These are phyloP conservation scores for Piromyces sp. DNA, from an alignment of 192 early-diverging fungal genomes.

Conservation along the genomic window DNA sequence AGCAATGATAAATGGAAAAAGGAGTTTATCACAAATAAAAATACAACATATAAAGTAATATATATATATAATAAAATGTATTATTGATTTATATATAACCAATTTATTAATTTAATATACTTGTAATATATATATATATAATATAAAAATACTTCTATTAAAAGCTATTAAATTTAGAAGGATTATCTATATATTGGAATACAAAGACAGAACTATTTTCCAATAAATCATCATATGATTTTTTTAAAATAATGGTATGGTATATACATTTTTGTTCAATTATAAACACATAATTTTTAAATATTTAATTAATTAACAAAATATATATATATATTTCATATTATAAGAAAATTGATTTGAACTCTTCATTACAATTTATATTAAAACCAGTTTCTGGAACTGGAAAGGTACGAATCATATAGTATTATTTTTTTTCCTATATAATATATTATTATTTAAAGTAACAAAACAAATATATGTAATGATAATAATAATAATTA, in stretches of 20 bases:
- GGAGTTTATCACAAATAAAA: conserved; percentile 59
- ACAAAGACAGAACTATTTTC: conserved; percentile 48
- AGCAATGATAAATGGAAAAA: conserved; percentile 71
- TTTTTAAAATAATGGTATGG: conserved; percentile 28
- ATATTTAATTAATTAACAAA: too few species aligned
- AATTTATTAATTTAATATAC: too few species aligned
- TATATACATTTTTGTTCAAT: too few species aligned
- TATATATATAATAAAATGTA: too few species aligned
- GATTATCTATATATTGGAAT: conserved; percentile 77
- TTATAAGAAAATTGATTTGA: background rate
- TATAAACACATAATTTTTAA: conserved; percentile 16
- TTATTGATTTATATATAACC: too few species aligned
- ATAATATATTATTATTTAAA: too few species aligned
- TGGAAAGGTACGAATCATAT: conserved; percentile 63
- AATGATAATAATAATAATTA: too few species aligned
- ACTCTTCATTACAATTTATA: conserved; percentile 60
- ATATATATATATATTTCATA: background rate
- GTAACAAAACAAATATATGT: too few species aligned
- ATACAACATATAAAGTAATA: conserved; percentile 69
- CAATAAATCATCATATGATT: conserved; percentile 24
- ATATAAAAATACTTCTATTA: too few species aligned
- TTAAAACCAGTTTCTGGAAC: conserved; percentile 79
- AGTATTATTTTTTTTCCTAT: too few species aligned
- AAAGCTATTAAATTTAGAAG: conserved; percentile 44
- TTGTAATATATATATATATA: too few species aligned